phyloP scores from a whole-genome alignment of 805 yeast species.

The Metschnikowia kunwiensis region DNA sequence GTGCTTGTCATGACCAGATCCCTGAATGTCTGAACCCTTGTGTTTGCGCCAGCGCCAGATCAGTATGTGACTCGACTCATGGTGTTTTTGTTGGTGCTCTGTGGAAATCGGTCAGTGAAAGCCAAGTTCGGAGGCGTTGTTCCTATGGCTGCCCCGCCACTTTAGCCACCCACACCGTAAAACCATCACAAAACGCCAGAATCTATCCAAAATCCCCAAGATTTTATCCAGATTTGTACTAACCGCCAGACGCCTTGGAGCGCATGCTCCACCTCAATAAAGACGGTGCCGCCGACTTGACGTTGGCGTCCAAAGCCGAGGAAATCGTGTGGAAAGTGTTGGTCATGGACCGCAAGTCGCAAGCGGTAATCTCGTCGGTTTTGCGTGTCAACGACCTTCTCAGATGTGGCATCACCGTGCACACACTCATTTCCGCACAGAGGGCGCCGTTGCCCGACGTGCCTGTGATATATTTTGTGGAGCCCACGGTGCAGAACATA shows the following conservation, averaged over 20 bases:
- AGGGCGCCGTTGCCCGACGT: slow-evolving; percentile 91
- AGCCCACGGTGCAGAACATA: slow-evolving; percentile 80
- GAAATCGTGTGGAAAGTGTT: slow-evolving; percentile 89
- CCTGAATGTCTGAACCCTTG: slow-evolving; percentile 8
- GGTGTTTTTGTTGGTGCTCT: no score
- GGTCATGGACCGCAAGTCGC: slow-evolving; percentile 75
- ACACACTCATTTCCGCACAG: slow-evolving; percentile 64
- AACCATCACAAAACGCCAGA: no score
- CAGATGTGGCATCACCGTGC: slow-evolving; percentile 89
- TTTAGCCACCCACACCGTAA: no score
- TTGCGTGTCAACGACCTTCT: slow-evolving; percentile 86
- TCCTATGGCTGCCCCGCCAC: no score
- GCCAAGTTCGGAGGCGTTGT: no score
- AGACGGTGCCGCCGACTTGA: slow-evolving; percentile 51
- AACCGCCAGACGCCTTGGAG: slow-evolving; percentile 50
- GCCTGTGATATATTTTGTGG: slow-evolving; percentile 88
- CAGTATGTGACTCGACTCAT: no score
- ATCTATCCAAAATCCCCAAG: no score
- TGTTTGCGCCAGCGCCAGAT: slow-evolving; percentile 14
- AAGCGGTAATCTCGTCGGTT: slow-evolving; percentile 87
- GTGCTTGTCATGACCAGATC: neutral
- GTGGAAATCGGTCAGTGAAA: no score
- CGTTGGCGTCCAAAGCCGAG: slow-evolving; percentile 55
- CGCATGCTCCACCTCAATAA: slow-evolving; percentile 83
- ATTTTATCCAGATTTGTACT: no score